phyloP scores from a whole-genome alignment of 441 rosid species.

The Brassica balearica region DNA sequence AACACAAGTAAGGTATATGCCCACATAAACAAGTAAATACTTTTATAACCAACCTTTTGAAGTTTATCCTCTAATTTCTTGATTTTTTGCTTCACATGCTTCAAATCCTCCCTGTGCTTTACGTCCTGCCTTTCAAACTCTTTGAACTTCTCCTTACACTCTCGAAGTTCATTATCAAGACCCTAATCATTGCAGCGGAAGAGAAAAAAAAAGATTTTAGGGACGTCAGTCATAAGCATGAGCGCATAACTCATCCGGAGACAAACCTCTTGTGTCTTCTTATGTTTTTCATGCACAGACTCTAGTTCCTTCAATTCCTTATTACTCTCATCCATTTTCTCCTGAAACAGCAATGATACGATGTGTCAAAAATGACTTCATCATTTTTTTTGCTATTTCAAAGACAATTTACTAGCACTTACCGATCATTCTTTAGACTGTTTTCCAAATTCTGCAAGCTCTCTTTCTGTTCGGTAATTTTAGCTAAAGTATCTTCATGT shows the following conservation, averaged over 20 bases:
- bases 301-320: constrained; percentile 78
- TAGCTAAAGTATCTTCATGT: constrained; percentile 63
- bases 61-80: constrained; percentile 92
- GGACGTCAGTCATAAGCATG: constrained; percentile 11
- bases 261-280: constrained; percentile 86
- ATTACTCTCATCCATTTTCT: constrained; percentile 71
- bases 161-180: constrained; percentile 70
- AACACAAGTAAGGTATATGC: constrained; percentile 39
- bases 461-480: constrained; percentile 63
- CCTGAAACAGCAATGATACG: constrained; percentile 50
- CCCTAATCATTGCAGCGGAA: constrained; percentile 57
- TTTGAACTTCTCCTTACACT: constrained; percentile 86
- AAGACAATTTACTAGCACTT: constrained; percentile 25
- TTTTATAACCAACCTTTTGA: constrained; percentile 64
- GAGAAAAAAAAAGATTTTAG: constrained; percentile 1
- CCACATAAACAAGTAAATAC: constrained; percentile 33
- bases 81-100: constrained; percentile 93
- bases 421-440: constrained; percentile 75
- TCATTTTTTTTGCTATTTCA: constrained; percentile 4
- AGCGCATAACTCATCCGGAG: constrained; percentile 22
- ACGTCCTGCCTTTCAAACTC: constrained; percentile 98
- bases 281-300: constrained; percentile 69
- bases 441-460: constrained; percentile 70
- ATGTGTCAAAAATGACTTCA: background rate
- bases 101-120: constrained; percentile 87